These are phyloP conservation scores for Anethum foeniculum DNA, from an alignment of 140 eudicot species.

Conservation along the genomic window DNA sequence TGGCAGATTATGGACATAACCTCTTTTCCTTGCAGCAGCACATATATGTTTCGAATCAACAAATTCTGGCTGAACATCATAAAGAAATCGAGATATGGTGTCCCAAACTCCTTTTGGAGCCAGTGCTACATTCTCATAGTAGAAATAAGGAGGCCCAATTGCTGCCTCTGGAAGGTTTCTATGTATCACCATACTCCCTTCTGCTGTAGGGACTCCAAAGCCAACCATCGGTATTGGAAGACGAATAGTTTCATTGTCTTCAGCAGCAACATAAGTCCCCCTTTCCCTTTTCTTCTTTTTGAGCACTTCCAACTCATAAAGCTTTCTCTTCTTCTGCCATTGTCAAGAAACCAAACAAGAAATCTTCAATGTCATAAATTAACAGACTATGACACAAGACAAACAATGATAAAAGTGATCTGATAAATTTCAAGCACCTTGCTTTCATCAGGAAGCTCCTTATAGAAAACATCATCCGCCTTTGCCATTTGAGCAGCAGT, in stretches of 20 bases:
- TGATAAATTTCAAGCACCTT: constrained; percentile 33
- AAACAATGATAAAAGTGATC: neutral
- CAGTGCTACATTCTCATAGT: constrained; percentile 88
- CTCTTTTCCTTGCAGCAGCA: constrained; percentile 83
- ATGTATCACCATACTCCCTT: constrained; percentile 11
- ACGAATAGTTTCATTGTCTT: constrained; percentile 40
- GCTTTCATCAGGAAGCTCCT: constrained; percentile 24
- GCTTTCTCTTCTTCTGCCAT: constrained; percentile 61
- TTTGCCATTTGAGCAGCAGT: constrained; percentile 79
- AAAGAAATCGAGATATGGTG: constrained; percentile 55
- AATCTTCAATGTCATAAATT: neutral
- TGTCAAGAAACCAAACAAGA: constrained; percentile 15
- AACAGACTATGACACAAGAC: neutral
- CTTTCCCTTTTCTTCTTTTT: constrained; percentile 37
- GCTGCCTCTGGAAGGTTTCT: constrained; percentile 62
- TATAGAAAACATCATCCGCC: constrained; percentile 31
- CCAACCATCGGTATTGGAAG: constrained; percentile 83
- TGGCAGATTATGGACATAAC: constrained; percentile 82
- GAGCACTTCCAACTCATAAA: constrained; percentile 30
- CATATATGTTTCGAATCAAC: constrained; percentile 78
- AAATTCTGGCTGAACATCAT: constrained; percentile 75
- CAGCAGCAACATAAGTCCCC: constrained; percentile 23
- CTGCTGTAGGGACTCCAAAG: constrained; percentile 56
- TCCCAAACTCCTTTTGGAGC: constrained; percentile 99
- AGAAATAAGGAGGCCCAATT: constrained; percentile 70